phyloP scores from a whole-genome alignment of 352 stramenopile species.

The Phytophthora brassicae region DNA sequence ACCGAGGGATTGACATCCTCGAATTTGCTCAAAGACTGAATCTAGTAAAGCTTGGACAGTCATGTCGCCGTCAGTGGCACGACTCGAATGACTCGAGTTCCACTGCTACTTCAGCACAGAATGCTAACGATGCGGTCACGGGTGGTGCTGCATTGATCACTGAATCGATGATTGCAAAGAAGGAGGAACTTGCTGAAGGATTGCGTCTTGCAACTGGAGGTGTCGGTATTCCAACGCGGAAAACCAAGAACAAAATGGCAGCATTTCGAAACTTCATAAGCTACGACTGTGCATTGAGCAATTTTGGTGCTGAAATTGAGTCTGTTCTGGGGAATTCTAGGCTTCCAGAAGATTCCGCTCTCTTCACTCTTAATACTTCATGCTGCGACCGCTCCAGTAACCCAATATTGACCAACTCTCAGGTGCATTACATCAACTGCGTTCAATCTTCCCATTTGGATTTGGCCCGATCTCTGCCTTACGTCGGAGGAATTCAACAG shows the following conservation, averaged over 20 bases:
- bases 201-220: constrained; percentile 27
- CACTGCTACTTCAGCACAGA: constrained; percentile 5
- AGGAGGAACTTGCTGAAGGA: constrained; percentile 44
- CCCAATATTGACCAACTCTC: constrained; percentile 25
- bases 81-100: constrained; percentile 25
- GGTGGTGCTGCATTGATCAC: constrained; percentile 16
- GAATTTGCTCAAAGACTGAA: constrained; percentile 49
- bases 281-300: constrained; percentile 57
- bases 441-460: constrained; percentile 46
- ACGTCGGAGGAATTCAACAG: constrained; percentile 55
- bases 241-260: constrained; percentile 35
- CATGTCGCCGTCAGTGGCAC: constrained; percentile 51
- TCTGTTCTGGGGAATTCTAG: constrained; percentile 56
- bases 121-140: constrained; percentile 15
- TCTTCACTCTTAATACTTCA: constrained; percentile 71
- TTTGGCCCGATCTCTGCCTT: constrained; percentile 59
- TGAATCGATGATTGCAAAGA: constrained; percentile 40
- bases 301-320: constrained; percentile 69
- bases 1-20: constrained; percentile 57
- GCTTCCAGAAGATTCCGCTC: constrained; percentile 49
- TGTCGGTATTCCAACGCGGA: constrained; percentile 23
- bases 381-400: constrained; percentile 30
- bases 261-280: constrained; percentile 62
- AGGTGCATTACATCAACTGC: constrained; percentile 64
- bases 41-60: constrained; percentile 43